Conservation (phyloP, 768 basidiomycete genomes). For the Wakefieldia striispora region DNA sequence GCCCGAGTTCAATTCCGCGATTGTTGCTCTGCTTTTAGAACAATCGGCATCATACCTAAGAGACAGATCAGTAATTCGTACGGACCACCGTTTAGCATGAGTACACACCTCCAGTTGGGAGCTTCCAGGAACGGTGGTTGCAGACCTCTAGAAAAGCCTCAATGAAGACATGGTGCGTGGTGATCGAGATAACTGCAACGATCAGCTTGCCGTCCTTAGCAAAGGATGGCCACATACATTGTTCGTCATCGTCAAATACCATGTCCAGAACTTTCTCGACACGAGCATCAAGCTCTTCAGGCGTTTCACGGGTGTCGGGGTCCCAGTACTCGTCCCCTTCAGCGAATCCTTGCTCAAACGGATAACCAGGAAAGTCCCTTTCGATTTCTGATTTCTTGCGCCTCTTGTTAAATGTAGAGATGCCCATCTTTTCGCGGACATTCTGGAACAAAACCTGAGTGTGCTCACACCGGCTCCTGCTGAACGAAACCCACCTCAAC, state of each 20-base stretch:
- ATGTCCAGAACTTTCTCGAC: slow-evolving; percentile 51
- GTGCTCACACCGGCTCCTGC: background rate
- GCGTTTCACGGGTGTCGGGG: slow-evolving; percentile 51
- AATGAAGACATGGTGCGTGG: slow-evolving; percentile 64
- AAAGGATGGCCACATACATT: slow-evolving; percentile 41
- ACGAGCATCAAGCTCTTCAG: slow-evolving; percentile 44
- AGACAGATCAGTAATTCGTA: slow-evolving; percentile 1
- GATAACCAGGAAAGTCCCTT: slow-evolving; percentile 45
- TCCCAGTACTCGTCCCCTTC: slow-evolving; percentile 67
- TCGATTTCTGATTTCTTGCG: slow-evolving; percentile 48
- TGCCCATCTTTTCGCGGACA: slow-evolving; percentile 62
- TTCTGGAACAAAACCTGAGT: slow-evolving; percentile 39
- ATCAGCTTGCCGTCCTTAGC: background rate
- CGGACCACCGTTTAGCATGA: background rate
- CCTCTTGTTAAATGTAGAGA: slow-evolving; percentile 72
- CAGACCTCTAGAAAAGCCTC: slow-evolving; percentile 50
- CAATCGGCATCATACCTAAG: slow-evolving; percentile 25
- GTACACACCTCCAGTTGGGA: slow-evolving; percentile 64
- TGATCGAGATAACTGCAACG: slow-evolving; percentile 58
- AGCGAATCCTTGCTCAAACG: slow-evolving; percentile 53
- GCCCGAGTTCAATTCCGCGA: too few species aligned
- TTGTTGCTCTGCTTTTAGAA: too few species aligned
- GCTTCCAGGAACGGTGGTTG: slow-evolving; percentile 40
- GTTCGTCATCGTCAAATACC: slow-evolving; percentile 49
- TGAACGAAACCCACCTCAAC: background rate